Evolutionary conservation across 768 basidiomycete genomes (phyloP).

Genomic region (Myochromella boudieri): DNA sequence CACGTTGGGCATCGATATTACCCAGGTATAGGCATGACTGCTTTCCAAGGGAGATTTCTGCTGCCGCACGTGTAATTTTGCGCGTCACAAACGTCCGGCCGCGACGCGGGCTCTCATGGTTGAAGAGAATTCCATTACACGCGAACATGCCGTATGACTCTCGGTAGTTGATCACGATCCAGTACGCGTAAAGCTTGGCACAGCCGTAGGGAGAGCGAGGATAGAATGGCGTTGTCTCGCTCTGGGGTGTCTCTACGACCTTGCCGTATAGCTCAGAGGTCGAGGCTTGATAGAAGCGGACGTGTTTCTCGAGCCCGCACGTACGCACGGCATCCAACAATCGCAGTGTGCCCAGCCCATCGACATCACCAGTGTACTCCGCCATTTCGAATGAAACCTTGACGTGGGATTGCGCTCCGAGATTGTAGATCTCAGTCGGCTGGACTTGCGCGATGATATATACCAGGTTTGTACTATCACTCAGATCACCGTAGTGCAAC

Average conservation of each 20-base stretch:
- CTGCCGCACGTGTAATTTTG: slow-evolving; percentile 90
- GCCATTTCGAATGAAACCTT: slow-evolving; percentile 99
- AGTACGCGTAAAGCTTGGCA: slow-evolving; percentile 91
- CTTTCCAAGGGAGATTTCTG: slow-evolving; percentile 89
- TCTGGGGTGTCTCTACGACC: slow-evolving; percentile 93
- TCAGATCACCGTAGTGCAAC: slow-evolving; percentile 89
- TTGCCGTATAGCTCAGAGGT: slow-evolving; percentile 98
- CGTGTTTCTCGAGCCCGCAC: slow-evolving; percentile 89
- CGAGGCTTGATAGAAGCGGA: slow-evolving; percentile 96
- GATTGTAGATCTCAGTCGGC: slow-evolving; percentile 96
- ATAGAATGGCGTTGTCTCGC: slow-evolving; percentile 96
- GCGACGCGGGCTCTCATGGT: slow-evolving; percentile 94
- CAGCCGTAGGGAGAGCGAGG: slow-evolving; percentile 97
- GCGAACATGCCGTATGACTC: slow-evolving; percentile 97
- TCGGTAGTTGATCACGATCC: slow-evolving; percentile 90
- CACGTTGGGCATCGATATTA: slow-evolving; percentile 91
- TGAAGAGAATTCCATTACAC: slow-evolving; percentile 96
- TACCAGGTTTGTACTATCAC: slow-evolving; percentile 95
- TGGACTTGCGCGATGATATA: slow-evolving; percentile 94
- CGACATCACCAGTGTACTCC: slow-evolving; percentile 97
- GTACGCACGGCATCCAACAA: slow-evolving; percentile 96
- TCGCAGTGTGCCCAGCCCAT: slow-evolving; percentile 92
- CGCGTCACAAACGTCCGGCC: slow-evolving; percentile 95
- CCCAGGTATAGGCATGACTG: slow-evolving; percentile 90
- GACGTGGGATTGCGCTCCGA: slow-evolving; percentile 97